Evolutionary conservation across 768 basidiomycete genomes (phyloP).

Genomic region (Phaffia tasmanica): DNA sequence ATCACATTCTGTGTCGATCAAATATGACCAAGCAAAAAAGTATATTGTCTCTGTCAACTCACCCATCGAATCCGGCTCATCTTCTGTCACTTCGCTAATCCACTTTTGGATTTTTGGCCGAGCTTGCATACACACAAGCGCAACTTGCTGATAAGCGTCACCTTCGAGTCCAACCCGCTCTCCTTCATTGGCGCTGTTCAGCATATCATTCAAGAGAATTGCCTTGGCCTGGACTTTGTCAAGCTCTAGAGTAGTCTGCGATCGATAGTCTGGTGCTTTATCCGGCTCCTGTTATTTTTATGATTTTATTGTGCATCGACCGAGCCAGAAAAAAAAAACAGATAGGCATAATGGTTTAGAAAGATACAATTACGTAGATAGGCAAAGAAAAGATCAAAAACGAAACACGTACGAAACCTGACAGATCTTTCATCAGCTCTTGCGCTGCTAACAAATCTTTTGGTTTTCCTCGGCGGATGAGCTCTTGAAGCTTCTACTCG

Average conservation of each 20-base stretch:
- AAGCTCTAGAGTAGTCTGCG: slow-evolving; percentile 77
- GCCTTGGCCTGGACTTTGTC: slow-evolving; percentile 92
- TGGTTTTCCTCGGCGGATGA: slow-evolving; percentile 89
- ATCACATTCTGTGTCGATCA: too few species aligned
- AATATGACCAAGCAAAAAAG: neutral
- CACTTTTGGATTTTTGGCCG: slow-evolving; percentile 94
- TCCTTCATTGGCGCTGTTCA: slow-evolving; percentile 77
- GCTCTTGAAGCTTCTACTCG: slow-evolving; percentile 77
- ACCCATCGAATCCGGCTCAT: slow-evolving; percentile 85
- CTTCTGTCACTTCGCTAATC: slow-evolving; percentile 84
- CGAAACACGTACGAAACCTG: slow-evolving; percentile 55
- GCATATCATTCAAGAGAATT: slow-evolving; percentile 88
- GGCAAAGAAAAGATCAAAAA: neutral
- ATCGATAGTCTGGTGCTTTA: slow-evolving; percentile 82
- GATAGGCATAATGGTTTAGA: neutral
- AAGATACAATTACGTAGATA: neutral
- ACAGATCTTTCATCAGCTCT: slow-evolving; percentile 89
- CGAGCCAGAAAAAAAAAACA: neutral
- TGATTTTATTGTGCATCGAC: too few species aligned
- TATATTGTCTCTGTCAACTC: slow-evolving; percentile 34
- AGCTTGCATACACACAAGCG: slow-evolving; percentile 63
- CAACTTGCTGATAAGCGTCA: slow-evolving; percentile 93
- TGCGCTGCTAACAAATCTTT: slow-evolving; percentile 90
- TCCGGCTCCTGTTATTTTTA: slow-evolving; percentile 56
- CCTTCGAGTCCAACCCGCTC: slow-evolving; percentile 68